phyloP scores from a whole-genome alignment of 352 stramenopile species.

The Phytophthora niederhauseri region DNA sequence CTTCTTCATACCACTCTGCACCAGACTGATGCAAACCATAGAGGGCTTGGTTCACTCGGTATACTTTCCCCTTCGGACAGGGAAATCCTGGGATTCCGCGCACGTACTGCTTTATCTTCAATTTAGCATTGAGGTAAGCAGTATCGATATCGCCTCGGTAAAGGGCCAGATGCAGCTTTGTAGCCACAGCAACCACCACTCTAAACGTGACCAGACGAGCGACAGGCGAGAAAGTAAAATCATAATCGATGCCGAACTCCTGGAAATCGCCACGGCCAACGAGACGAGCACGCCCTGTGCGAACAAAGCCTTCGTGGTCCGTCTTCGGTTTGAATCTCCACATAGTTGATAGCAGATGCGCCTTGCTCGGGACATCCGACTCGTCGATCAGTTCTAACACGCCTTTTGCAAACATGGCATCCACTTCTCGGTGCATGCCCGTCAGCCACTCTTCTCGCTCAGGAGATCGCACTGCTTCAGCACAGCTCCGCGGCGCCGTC shows the following conservation, averaged over 20 bases:
- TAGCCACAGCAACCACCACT: background rate
- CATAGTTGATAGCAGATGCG: slow-evolving; percentile 5
- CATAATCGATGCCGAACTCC: slow-evolving; percentile 9
- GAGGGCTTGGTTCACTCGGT: background rate
- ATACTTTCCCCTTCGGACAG: background rate
- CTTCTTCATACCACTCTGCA: background rate
- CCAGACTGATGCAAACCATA: background rate
- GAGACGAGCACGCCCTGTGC: slow-evolving; percentile 1
- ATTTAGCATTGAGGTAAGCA: background rate
- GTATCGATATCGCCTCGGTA: background rate
- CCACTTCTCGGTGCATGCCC: slow-evolving; percentile 5
- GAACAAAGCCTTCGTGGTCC: slow-evolving; percentile 1
- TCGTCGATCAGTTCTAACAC: background rate
- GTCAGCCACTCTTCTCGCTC: no score
- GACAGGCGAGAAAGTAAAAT: slow-evolving; percentile 12
- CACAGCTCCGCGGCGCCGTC: no score
- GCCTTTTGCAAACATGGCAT: slow-evolving; percentile 14
- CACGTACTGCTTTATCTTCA: background rate
- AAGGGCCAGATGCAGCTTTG: background rate
- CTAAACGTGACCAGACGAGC: slow-evolving; percentile 15
- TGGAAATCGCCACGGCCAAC: slow-evolving; percentile 12
- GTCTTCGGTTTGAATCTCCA: no score
- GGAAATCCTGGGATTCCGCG: background rate
- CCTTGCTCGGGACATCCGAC: background rate
- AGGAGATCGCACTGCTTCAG: no score